These are phyloP conservation scores for Pestalotiopsis sp. DNA, from an alignment of 2,329 filamentous ascomycete species.

Conservation along the genomic window DNA sequence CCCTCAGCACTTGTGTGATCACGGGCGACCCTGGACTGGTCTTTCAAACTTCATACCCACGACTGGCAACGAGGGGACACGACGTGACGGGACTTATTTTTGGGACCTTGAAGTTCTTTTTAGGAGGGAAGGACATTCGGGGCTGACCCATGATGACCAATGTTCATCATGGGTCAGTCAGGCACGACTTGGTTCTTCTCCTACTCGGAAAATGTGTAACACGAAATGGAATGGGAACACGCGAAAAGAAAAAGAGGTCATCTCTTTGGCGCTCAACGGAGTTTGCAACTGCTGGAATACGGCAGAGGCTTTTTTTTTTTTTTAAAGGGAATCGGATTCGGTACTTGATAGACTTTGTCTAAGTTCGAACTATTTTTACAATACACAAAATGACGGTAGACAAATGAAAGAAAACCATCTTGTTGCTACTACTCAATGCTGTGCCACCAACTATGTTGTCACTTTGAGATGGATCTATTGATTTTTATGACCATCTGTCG, in stretches of 20 bases:
- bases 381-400: background rate
- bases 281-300: background rate
- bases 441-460: background rate
- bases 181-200: background rate
- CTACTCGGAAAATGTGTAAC: background rate
- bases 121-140: background rate
- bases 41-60: background rate
- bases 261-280: background rate
- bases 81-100: conserved; percentile 11
- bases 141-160: background rate
- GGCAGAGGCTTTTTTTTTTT: background rate
- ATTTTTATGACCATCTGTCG: background rate
- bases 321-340: background rate
- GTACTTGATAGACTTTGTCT: background rate
- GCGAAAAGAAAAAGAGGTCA: background rate
- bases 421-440: background rate
- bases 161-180: background rate
- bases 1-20: background rate
- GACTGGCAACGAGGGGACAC: conserved; percentile 9
- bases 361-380: background rate
- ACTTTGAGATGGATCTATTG: background rate
- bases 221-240: background rate
- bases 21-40: conserved; percentile 14
- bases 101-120: background rate
- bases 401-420: background rate